A percentile compares a stretch with the other conserved stretches of the same genome.
These are phyloP conservation scores for Solanum habrochaites DNA, from an alignment of 257 asterid species.

Conservation along the genomic window DNA sequence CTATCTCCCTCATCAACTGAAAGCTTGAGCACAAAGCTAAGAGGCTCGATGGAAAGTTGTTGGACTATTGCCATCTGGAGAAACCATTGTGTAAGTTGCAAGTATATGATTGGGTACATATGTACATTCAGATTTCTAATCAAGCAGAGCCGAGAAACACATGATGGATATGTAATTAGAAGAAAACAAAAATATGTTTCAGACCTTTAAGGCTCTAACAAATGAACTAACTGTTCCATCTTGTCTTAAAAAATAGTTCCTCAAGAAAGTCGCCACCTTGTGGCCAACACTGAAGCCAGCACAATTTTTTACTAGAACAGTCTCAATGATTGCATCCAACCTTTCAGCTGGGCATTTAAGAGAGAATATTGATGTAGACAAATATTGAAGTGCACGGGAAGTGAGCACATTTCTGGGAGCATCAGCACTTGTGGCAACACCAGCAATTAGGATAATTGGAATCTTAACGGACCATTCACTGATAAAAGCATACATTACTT, in stretches of 20 bases:
- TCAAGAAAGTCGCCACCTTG: slow-evolving; percentile 53
- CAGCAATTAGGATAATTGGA: slow-evolving; percentile 70
- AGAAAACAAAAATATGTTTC: neutral
- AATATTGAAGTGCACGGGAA: slow-evolving; percentile 42
- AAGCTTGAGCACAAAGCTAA: slow-evolving; percentile 26
- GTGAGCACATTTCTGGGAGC: slow-evolving; percentile 47
- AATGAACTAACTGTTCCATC: slow-evolving; percentile 89
- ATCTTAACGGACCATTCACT: slow-evolving; percentile 86
- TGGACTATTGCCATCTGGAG: slow-evolving; percentile 68
- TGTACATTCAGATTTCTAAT: neutral
- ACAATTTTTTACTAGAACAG: slow-evolving; percentile 51
- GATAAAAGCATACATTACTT: slow-evolving; percentile 12
- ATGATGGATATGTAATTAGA: slow-evolving; percentile 6
- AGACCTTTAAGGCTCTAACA: slow-evolving; percentile 73
- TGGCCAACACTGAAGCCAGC: slow-evolving; percentile 60
- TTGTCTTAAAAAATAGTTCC: slow-evolving; percentile 69
- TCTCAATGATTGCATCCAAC: slow-evolving; percentile 72
- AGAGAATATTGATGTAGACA: slow-evolving; percentile 46
- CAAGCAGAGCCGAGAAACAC: neutral
- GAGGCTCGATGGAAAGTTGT: slow-evolving; percentile 48
- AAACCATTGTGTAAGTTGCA: slow-evolving; percentile 3
- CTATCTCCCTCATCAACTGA: slow-evolving; percentile 24
- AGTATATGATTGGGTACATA: neutral
- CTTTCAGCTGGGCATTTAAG: slow-evolving; percentile 72
- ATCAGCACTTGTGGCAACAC: slow-evolving; percentile 77